Evolutionary conservation across 2,329 filamentous ascomycete species (phyloP).

Genomic region (Coleophoma crateriformis): DNA sequence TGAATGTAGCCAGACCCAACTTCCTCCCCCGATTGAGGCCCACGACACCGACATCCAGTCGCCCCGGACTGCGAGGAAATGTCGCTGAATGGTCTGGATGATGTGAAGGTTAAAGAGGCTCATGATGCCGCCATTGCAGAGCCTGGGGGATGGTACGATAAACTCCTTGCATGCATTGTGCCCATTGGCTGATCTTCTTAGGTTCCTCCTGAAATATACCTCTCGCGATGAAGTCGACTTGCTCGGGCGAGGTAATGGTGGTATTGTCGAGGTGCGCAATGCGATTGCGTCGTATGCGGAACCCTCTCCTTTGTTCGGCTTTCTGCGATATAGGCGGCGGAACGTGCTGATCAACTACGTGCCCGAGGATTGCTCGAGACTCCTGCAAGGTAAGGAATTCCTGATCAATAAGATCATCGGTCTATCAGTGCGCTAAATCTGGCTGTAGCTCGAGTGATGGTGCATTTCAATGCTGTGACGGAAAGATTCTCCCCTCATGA

Average conservation of each 20-base stretch:
- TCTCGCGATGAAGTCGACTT: conserved; percentile 84
- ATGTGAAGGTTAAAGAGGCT: conserved; percentile 73
- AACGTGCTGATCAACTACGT: conserved; percentile 92
- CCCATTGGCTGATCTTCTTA: conserved; percentile 32
- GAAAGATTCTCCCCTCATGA: conserved; percentile 81
- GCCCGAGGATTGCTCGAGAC: conserved; percentile 81
- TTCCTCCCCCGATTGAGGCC: conserved; percentile 9
- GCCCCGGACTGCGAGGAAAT: conserved; percentile 42
- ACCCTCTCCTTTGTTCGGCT: conserved; percentile 83
- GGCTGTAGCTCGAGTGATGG: conserved; percentile 69
- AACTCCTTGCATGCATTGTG: background rate
- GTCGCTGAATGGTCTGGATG: conserved; percentile 95
- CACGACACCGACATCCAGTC: conserved; percentile 5
- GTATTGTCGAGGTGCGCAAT: conserved; percentile 77
- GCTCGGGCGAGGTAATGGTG: conserved; percentile 69
- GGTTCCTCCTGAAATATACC: conserved; percentile 91
- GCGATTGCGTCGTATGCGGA: conserved; percentile 76
- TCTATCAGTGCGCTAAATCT: background rate
- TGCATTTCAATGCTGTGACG: conserved; percentile 62
- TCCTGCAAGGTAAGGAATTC: conserved; percentile 75
- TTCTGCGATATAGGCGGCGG: conserved; percentile 81
- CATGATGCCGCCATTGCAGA: conserved; percentile 75
- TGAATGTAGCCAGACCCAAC: conserved; percentile 14
- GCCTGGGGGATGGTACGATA: conserved; percentile 78
- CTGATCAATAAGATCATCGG: conserved; percentile 14